These are phyloP conservation scores for Perkinsus marinus DNA, from an alignment of 169 alveolate genomes.

Conservation along the genomic window DNA sequence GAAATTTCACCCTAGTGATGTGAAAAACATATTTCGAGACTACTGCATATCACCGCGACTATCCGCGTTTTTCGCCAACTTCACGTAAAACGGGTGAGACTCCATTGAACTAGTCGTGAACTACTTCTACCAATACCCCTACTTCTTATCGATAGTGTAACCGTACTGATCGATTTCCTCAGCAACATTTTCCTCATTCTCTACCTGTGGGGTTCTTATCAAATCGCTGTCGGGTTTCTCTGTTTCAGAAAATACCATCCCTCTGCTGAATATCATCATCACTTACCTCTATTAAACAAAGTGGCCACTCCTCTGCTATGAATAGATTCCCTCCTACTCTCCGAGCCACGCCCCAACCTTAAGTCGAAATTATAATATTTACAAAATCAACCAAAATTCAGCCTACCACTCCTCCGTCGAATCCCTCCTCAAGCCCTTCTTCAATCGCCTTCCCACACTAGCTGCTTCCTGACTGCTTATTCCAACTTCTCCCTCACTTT, in stretches of 20 bases:
- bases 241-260: background rate
- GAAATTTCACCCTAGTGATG: too few relatives aligned
- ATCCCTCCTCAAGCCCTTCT: background rate
- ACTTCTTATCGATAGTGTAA: background rate
- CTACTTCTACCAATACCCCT: background rate
- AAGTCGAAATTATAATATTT: too few relatives aligned
- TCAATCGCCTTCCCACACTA: background rate
- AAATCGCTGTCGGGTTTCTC: background rate
- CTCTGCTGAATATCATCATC: background rate
- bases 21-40: too few relatives aligned
- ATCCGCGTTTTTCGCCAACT: too few relatives aligned
- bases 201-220: background rate
- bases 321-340: background rate
- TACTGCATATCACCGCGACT: too few relatives aligned
- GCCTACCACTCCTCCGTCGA: background rate
- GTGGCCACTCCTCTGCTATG: background rate
- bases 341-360: too few relatives aligned
- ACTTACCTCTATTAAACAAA: background rate
- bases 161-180: background rate
- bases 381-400: too few relatives aligned
- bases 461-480: background rate
- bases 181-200: background rate
- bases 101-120: background rate
- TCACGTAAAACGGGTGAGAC: too few relatives aligned
- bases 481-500: background rate